Evolutionary conservation across 140 eudicot genomes (phyloP).

Genomic region (Oenanthe javanica): DNA sequence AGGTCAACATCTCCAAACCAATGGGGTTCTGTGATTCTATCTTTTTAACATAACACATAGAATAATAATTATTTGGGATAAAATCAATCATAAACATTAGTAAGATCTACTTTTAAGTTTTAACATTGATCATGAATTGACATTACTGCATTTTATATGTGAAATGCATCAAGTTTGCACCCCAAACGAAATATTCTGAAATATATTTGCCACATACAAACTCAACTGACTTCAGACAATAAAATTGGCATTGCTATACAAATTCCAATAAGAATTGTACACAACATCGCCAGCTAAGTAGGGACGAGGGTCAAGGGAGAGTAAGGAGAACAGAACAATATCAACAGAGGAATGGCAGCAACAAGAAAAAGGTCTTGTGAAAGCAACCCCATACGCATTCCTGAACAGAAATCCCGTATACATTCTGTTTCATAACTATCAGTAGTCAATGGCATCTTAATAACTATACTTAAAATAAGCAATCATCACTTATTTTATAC

Average conservation of each 20-base stretch:
- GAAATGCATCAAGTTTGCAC: background rate
- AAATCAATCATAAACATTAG: background rate
- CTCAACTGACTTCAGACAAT: background rate
- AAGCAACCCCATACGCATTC: too few species aligned
- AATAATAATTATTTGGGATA: background rate
- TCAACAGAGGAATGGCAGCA: background rate
- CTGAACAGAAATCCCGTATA: background rate
- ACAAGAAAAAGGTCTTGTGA: background rate
- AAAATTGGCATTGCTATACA: background rate
- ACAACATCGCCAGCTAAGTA: background rate
- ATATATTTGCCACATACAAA: background rate
- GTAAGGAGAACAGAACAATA: background rate
- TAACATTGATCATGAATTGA: background rate
- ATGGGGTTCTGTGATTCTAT: background rate
- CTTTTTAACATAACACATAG: background rate
- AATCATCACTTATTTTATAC: too few species aligned
- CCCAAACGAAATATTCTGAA: too few species aligned
- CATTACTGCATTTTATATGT: background rate
- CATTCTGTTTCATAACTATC: too few species aligned
- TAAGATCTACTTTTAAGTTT: background rate
- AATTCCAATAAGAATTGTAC: background rate
- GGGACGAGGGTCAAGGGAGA: background rate
- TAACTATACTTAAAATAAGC: too few species aligned
- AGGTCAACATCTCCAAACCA: background rate
- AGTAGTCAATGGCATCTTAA: too few species aligned